Percentiles rank a stretch among this genome's conserved stretches.
Conservation (phyloP, 1,139 yeast genomes). For the Suhomyces coccinellae region DNA sequence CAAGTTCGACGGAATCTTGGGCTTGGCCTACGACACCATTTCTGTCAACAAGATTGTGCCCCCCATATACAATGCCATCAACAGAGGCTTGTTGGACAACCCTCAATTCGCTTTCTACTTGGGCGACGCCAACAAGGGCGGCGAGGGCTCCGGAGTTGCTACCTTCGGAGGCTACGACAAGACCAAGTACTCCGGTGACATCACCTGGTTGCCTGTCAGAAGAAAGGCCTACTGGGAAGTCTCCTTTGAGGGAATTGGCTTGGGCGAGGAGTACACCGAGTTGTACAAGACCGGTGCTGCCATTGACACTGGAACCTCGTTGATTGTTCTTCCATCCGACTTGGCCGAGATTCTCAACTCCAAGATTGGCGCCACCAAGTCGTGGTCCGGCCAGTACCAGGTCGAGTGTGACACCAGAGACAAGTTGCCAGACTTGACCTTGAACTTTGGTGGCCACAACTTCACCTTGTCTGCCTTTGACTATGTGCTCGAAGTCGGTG, state of each 20-base stretch:
- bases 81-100: slow-evolving; percentile 75
- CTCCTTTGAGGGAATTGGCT: slow-evolving; percentile 80
- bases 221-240: slow-evolving; percentile 99
- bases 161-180: slow-evolving; percentile 93
- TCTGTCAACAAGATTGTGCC: slow-evolving; percentile 88
- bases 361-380: slow-evolving; percentile 94
- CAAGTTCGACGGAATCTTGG: slow-evolving; percentile 95
- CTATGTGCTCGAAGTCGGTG: slow-evolving; percentile 89
- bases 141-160: slow-evolving; percentile 78
- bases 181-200: slow-evolving; percentile 70
- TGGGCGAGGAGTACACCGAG: slow-evolving; percentile 88
- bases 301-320: slow-evolving; percentile 96
- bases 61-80: slow-evolving; percentile 86
- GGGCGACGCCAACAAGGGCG: slow-evolving; percentile 69
- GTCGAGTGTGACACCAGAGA: slow-evolving; percentile 86
- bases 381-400: slow-evolving; percentile 96
- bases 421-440: slow-evolving; percentile 83
- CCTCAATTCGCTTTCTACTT: slow-evolving; percentile 87
- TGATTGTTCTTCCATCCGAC: slow-evolving; percentile 90
- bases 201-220: slow-evolving; percentile 95
- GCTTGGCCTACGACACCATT: slow-evolving; percentile 89
- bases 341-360: slow-evolving; percentile 93
- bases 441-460: slow-evolving; percentile 85
- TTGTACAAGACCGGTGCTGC: slow-evolving; percentile 90
- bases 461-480: slow-evolving; percentile 86